Evolutionary conservation across 1,284 basidiomycete species (phyloP), one percentile per base, ranked within the genome.

Genomic region (Ustilago loliicola): DNA sequence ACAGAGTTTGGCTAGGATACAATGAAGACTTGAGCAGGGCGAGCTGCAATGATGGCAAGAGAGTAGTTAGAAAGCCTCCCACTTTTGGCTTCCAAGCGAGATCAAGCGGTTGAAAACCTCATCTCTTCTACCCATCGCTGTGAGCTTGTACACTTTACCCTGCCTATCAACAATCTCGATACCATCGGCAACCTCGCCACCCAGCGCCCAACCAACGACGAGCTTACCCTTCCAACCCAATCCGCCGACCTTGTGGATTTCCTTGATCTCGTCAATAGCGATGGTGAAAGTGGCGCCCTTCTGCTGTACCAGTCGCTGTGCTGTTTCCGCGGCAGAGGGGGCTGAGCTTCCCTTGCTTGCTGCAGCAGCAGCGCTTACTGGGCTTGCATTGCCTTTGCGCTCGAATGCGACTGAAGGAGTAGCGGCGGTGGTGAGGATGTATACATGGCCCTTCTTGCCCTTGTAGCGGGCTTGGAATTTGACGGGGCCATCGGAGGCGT

Each of bases 171-270:
- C 56, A 9, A 83, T 74, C 52, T 83, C 80, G 15, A 83, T 61
- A 0, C 80, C 81, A 60, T 83, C 81, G 2, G 81, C 77, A 2
- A 83, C 72, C 29, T 79, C 77, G 27, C 69, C 58, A 7, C 79
- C 77, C 54, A 83, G 42, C 0, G 81, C 81, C 81, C 82, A 84
- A 6, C 79, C 77, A 1, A 79, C 80, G 7, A 86, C 65, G 21
- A 87, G 66, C 64, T 86, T 87, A 6, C 77, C 79, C 77, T 86
- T 86, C 80, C 82, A 86, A 6, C 86, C 86, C 25, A 87, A 60
- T 2, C 86, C 86, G 17, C 86, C 86, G 7, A 86, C 63, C 66
- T 87, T 87, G 67, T 75, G 72, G 8, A 86, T 62, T 55, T 81
- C 81, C 29, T 65, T 66, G 47, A 87, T 85, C 29, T 86, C 85